phyloP scores from a whole-genome alignment of 257 asterid species.

The Perilla frutescens region DNA sequence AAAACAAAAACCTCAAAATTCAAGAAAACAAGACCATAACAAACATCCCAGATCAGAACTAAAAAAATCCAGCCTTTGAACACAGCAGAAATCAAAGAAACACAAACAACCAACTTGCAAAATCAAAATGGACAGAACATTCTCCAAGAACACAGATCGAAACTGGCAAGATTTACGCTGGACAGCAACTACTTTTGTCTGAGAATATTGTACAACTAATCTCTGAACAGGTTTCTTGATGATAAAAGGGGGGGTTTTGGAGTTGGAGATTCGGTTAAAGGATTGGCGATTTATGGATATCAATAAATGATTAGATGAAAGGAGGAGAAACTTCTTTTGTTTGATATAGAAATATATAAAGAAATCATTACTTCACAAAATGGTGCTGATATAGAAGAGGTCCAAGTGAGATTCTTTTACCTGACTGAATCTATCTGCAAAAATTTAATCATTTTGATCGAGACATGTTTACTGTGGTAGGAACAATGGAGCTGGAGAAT shows the following conservation, averaged over 20 bases:
- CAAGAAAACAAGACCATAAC: slow-evolving; percentile 16
- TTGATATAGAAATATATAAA: slow-evolving; percentile 41
- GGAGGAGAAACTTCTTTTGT: slow-evolving; percentile 50
- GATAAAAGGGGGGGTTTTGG: slow-evolving; percentile 3
- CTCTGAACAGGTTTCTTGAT: slow-evolving; percentile 8
- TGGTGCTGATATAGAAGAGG: slow-evolving; percentile 36
- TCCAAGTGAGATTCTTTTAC: slow-evolving; percentile 42
- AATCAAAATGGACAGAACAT: slow-evolving; percentile 26
- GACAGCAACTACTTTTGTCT: background rate
- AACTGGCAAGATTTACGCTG: slow-evolving; percentile 34
- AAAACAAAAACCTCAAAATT: slow-evolving; percentile 5
- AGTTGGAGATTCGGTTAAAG: slow-evolving; percentile 25
- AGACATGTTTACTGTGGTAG: slow-evolving; percentile 42
- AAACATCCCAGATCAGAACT: slow-evolving; percentile 43
- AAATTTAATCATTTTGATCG: slow-evolving; percentile 34
- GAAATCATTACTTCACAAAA: slow-evolving; percentile 8
- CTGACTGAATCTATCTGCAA: slow-evolving; percentile 40
- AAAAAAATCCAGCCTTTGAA: slow-evolving; percentile 2
- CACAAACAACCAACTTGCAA: slow-evolving; percentile 18
- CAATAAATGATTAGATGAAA: slow-evolving; percentile 27
- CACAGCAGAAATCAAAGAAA: slow-evolving; percentile 31
- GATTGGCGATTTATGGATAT: slow-evolving; percentile 38
- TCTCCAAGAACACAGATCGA: slow-evolving; percentile 51
- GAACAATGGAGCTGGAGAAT: slow-evolving; percentile 33
- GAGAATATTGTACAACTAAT: slow-evolving; percentile 2